Base-by-base conservation (phyloP, 495 filamentous ascomycete genomes). In the Elasticomyces elasticus region DNA sequence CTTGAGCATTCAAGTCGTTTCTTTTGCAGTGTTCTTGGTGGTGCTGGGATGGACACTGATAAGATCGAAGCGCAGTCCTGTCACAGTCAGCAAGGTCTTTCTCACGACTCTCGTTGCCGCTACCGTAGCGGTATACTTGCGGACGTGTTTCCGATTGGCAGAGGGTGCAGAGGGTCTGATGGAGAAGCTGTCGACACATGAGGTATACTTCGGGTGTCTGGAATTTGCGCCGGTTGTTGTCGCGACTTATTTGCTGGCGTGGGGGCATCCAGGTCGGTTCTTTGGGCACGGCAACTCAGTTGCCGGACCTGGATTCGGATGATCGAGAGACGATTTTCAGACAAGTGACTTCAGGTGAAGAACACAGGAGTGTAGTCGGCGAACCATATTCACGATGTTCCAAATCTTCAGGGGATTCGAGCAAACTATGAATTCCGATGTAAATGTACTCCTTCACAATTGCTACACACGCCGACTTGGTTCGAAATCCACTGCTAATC, bases 201-300 rank as follows among this genome's bases (percentile, higher is more conserved):
- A 79, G 61, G 68, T 69, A 1, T 77, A 66, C 51, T 79, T 79
- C 64, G 76, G 73, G 19, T 69, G 65, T 33, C 61, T 79, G 53
- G 76, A 79, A 63, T 79, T 78, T 61, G 67, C 68, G 46, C 76
- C 76, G 12, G 67, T 79, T 28, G 72, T 74, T 22, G 33, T 76
- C 55, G 74, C 74, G 1, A 67, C 72, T 1, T 64, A 63, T 45
- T 23, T 76, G 27, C 60, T 77, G 31, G 64, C 60, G 23, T 44
- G 70, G 15, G 78, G 69, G 68, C 71, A 78, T 69, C 76, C 75
- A 0, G 56, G 56, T 15, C 22, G 37, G 1, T 53, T 22, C 31
- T 40, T 53, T n/a, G n/a, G n/a, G n/a, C 11, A 45, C 30, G 20
- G 40, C 40, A 22, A 43, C 40, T 5, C 42, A 5, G 42, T 11